Evolutionary conservation across 305 asterid genomes (phyloP), one percentile per base, ranked within the genome.

Genomic region (Coffea humblotiana): DNA sequence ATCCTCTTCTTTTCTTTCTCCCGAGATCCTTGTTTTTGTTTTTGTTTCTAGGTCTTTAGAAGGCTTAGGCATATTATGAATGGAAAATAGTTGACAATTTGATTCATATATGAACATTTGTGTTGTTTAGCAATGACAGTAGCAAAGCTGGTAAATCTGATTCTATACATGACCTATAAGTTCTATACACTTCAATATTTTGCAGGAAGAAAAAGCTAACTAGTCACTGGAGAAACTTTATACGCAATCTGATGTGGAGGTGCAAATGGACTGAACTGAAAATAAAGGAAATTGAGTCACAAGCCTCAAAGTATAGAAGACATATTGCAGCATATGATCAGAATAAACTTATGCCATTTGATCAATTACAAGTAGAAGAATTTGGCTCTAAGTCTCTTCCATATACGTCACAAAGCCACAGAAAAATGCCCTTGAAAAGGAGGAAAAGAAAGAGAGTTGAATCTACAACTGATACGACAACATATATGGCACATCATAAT

Each of bases 191-290:
- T 58, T 32, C 70, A 48, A 51, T 45, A 70, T 72, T 86, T 85
- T 66, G 21, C 90, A 95, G 99, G 90, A 92, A 93, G 92, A 93
- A 90, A 85, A 95, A 88, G 78, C 58, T 91, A 85, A 90, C 98
- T 37, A 79, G 86, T 84, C 97, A 93, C 48, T 95, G 99, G 99
- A 89, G 94, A 86, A 90, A 87, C 86, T 92, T 85, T 83, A 86
- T 95, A 85, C 92, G 83, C 68, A 97, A 97, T 85, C 78, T 95
- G 68, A 93, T 91, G 97, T 93, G 99, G 99, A 88, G 99, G 79
- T 90, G 98, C 89, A 95, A 92, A 85, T 95, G 98, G 98, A 79
- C 92, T 51, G 99, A 93, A 83, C 76, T 95, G 83, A 90, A 82
- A 88, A 85, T 92, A 84, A 95, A 91, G 87, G 92, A 89, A 75